Conservation (phyloP, 1,284 basidiomycete species). For the Ganoderma boninense region DNA sequence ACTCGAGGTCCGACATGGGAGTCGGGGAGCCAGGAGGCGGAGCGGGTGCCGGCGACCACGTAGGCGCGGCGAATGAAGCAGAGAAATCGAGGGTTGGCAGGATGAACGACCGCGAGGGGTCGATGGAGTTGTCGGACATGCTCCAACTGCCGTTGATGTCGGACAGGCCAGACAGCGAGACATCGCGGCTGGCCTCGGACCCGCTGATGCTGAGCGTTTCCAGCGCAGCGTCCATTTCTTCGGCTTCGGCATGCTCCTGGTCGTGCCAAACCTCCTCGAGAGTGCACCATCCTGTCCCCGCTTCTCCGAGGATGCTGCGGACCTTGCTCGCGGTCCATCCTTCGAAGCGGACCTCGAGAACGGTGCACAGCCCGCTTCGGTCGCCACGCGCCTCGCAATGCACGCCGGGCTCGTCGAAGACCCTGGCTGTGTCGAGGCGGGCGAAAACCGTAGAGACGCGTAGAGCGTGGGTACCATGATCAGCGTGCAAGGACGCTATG, state of each 20-base stretch:
- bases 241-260: conserved; percentile 44
- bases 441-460: conserved; percentile 75
- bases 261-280: conserved; percentile 62
- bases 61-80: conserved; percentile 40
- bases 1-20: conserved; percentile 35
- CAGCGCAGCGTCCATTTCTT: conserved; percentile 41
- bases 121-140: conserved; percentile 37
- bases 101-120: conserved; percentile 66
- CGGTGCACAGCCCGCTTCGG: conserved; percentile 55
- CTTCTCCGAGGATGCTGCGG: conserved; percentile 70
- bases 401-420: conserved; percentile 67
- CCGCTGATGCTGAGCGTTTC: conserved; percentile 37
- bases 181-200: conserved; percentile 26
- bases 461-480: conserved; percentile 62
- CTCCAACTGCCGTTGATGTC: conserved; percentile 2
- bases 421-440: conserved; percentile 68
- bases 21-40: conserved; percentile 18
- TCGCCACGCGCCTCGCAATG: conserved; percentile 66
- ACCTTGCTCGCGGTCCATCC: conserved; percentile 75
- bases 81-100: conserved; percentile 79
- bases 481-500: conserved; percentile 58
- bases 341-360: conserved; percentile 70
- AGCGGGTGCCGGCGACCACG: conserved; percentile 30
- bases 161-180: conserved; percentile 26
- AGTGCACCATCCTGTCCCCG: conserved; percentile 74